Percentiles rank a stretch among this genome's conserved stretches.
These are phyloP conservation scores for Aspergillus awamori DNA, from an alignment of 2,329 filamentous ascomycete genomes.

Conservation along the genomic window DNA sequence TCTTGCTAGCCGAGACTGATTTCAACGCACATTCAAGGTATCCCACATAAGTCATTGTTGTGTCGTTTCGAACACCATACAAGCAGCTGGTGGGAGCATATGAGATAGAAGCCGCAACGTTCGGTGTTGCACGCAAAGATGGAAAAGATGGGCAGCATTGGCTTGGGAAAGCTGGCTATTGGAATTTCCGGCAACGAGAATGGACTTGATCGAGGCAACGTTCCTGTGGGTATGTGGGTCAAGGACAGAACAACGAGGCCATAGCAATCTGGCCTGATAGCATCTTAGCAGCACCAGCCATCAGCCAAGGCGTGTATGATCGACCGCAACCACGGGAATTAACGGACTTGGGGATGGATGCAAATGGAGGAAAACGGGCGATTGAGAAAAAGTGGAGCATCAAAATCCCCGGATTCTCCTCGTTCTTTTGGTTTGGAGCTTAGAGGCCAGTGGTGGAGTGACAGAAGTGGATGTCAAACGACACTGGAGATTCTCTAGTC, in stretches of 20 bases:
- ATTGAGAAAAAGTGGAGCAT: conserved; percentile 1
- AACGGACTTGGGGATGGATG: not conserved
- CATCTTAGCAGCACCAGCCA: not conserved
- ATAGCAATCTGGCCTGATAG: not conserved
- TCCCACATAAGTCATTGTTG: not conserved
- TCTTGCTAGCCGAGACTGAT: too few species aligned
- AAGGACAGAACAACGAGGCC: not conserved
- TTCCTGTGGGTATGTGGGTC: not conserved
- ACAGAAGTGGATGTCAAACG: not conserved
- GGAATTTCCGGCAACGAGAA: not conserved
- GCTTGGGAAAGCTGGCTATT: not conserved
- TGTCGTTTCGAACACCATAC: not conserved
- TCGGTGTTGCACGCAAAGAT: too few species aligned
- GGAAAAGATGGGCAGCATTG: not conserved
- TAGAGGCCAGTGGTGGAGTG: not conserved
- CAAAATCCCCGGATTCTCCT: not conserved
- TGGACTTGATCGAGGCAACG: not conserved
- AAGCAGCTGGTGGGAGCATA: not conserved
- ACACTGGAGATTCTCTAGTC: not conserved
- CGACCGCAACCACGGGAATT: not conserved
- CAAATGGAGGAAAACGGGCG: not conserved
- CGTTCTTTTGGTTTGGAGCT: not conserved
- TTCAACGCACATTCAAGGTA: too few species aligned
- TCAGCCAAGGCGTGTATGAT: not conserved
- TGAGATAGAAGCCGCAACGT: not conserved